Conservation (phyloP, 2,329 filamentous ascomycete genomes). For the Remersonia thermophila region DNA sequence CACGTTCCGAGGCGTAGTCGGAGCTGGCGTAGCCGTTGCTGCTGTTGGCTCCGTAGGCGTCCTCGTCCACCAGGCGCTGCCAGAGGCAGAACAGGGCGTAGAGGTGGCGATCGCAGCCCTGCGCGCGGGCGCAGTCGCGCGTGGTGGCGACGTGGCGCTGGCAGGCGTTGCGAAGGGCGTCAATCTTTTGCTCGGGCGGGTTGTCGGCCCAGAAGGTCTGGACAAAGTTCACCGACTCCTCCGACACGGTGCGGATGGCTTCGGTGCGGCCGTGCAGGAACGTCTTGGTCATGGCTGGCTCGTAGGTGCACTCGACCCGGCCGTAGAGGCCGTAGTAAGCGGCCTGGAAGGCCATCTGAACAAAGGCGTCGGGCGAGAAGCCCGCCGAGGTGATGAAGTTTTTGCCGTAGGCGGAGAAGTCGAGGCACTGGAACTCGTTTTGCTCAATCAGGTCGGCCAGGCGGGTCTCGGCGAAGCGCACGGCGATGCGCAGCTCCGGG, state of each 20-base stretch:
- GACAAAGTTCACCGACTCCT: slow-evolving; percentile 77
- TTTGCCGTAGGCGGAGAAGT: slow-evolving; percentile 83
- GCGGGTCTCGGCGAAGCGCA: slow-evolving; percentile 90
- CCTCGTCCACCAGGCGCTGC: slow-evolving; percentile 77
- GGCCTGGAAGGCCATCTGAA: slow-evolving; percentile 98
- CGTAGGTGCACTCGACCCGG: slow-evolving; percentile 86
- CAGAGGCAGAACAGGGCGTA: slow-evolving; percentile 92
- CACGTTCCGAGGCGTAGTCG: slow-evolving; percentile 37
- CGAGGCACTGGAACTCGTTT: slow-evolving; percentile 87
- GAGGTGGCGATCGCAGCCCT: slow-evolving; percentile 84
- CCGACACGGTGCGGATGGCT: slow-evolving; percentile 75
- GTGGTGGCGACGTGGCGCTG: slow-evolving; percentile 71
- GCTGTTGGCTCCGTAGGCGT: slow-evolving; percentile 40
- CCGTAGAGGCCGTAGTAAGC: slow-evolving; percentile 97
- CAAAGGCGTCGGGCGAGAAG: slow-evolving; percentile 92
- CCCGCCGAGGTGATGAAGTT: slow-evolving; percentile 97
- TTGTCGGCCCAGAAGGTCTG: slow-evolving; percentile 92
- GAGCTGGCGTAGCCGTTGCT: slow-evolving; percentile 56
- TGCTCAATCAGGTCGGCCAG: slow-evolving; percentile 91
- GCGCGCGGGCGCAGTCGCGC: slow-evolving; percentile 73
- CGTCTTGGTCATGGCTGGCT: slow-evolving; percentile 95
- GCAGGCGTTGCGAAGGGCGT: slow-evolving; percentile 71
- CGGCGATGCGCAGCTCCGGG: slow-evolving; percentile 77
- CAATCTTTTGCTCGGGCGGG: slow-evolving; percentile 69
- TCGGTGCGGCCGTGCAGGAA: slow-evolving; percentile 91